These are phyloP conservation scores for Citrus sinensis DNA, from an alignment of 345 rosid genomes.

Conservation along the genomic window DVS_A1.0 CM039162.1:3343501-3344000, in stretches of 20 bases:
- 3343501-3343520: neutral
- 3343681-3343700: neutral
- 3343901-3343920: neutral
- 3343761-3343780: neutral
- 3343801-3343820: neutral
- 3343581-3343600: neutral
- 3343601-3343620: neutral
- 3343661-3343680: neutral
- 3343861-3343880: neutral
- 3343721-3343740: neutral
- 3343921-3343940: neutral
- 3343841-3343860: neutral
- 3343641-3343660: slow-evolving; percentile 9
- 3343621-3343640: neutral
- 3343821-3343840: neutral
- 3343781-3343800: neutral
- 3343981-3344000: neutral
- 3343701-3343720: neutral
- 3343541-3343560: no score
- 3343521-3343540: neutral
- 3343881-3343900: neutral
- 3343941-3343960: neutral
- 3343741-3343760: neutral
- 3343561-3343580: no score
- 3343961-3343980: neutral